Evolutionary conservation across 1,139 yeast genomes (phyloP), one percentile per base, ranked within the genome.

Genomic region (Magnusiomyces sp.): DNA sequence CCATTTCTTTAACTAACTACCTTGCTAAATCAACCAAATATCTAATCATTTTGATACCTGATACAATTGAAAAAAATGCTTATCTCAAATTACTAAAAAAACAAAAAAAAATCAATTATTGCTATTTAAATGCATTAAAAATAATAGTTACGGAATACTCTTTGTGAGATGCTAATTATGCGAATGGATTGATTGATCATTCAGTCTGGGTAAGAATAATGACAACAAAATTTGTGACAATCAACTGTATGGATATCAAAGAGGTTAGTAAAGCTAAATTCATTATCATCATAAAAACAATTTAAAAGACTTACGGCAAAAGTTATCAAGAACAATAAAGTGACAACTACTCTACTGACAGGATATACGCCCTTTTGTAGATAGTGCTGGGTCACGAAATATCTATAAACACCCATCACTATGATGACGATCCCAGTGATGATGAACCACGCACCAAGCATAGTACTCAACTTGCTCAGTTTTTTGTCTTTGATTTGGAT

Each of bases 361-460:
- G 83, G 83, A 56, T 76, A 80, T 53, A 65, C 61, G 45, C 73
- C 72, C 41, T 65, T 58, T 40, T 75, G 71, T 41, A 80, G 64
- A 53, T 72, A 59, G 16, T 62, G 52, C 58, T 79, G 83, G 13
- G 76, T 68, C 16, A 63, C 57, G 57, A 73, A 75, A 59, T 74
- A 76, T 38, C 81, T 62, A 36, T 58, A 48, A 5, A 68, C 59
- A 0, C 80, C 80, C 49, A 74, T 59, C 1, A 67, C 13, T 44
- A 74, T 64, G 13, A 73, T 64, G 2, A 71, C 47, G 2, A 74
- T 62, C 0, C 74, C 77, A n/a, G 71, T 58, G 0, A 62, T 60
- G 0, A 76, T 68, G 56, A 76, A 74, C 39, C 67, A 53, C 2
- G 70, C 67, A 5, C 72, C 72, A 31, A 68, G 56, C 1, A 53